Conservation (phyloP, 768 basidiomycete genomes). For the Amanita subjunquillea region DNA sequence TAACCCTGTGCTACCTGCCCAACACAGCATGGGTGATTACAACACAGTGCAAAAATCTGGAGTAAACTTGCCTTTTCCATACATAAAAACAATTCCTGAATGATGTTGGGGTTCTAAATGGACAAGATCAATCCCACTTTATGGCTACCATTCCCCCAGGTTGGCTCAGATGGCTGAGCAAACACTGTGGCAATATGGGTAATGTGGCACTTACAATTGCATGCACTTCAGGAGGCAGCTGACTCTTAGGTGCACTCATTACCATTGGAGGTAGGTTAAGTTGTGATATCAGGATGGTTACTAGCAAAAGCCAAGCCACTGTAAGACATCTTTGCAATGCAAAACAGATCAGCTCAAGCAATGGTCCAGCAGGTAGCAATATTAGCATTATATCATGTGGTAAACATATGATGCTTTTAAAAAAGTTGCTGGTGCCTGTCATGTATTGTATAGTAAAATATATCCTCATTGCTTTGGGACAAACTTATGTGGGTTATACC, state of each 20-base stretch:
- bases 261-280: conserved; percentile 63
- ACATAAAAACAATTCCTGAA: conserved; percentile 81
- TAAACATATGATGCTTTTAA: conserved; percentile 79
- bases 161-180: conserved; percentile 39
- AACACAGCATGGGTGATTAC: conserved; percentile 15
- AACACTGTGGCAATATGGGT: conserved; percentile 47
- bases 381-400: conserved; percentile 70
- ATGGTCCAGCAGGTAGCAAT: conserved; percentile 70
- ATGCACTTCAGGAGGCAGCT: conserved; percentile 45
- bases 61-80: conserved; percentile 53
- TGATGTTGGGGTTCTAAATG: conserved; percentile 79
- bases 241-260: conserved; percentile 31
- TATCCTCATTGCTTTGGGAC: background rate
- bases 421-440: conserved; percentile 66
- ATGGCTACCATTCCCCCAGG: conserved; percentile 54
- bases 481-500: conserved; percentile 63
- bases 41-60: background rate
- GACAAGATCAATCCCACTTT: background rate
- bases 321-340: conserved; percentile 66
- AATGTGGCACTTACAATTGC: conserved; percentile 44
- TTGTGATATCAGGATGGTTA: conserved; percentile 71
- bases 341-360: conserved; percentile 69
- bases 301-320: conserved; percentile 77
- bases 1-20: conserved; percentile 41
- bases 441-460: background rate